Conservation (phyloP, 1,284 basidiomycete species). For the Prillingera fragicola region DNA sequence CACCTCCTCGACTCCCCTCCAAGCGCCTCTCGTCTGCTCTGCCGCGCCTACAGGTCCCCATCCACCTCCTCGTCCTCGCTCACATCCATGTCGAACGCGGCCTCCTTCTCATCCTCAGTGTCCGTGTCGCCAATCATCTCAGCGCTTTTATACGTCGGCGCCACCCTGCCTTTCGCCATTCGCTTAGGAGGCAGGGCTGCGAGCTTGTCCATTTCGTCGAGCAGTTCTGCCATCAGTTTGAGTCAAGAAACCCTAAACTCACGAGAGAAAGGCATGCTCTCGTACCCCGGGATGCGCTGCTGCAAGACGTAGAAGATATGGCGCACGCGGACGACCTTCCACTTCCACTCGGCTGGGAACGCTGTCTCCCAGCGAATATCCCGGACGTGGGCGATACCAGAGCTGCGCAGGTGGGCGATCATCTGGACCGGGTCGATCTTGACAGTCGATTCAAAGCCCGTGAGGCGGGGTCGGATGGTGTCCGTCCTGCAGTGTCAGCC, state of each 20-base stretch:
- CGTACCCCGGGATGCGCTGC: not conserved
- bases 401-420: constrained; percentile 6
- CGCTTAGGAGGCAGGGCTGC: no score
- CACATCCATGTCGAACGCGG: no score
- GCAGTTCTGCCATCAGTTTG: constrained; percentile 3
- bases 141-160: no score
- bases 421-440: constrained; percentile 2
- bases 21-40: no score
- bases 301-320: constrained; percentile 8
- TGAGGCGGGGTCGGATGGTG: constrained; percentile 5
- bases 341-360: constrained; percentile 1
- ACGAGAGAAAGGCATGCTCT: constrained; percentile 6
- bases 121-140: no score
- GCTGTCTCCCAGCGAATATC: constrained; percentile 13
- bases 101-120: constrained; percentile 1
- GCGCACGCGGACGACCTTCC: constrained; percentile 4
- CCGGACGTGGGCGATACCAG: constrained; percentile 5
- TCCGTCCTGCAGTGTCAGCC: constrained; percentile 5
- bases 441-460: not conserved
- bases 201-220: constrained; percentile 4
- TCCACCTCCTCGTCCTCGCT: no score
- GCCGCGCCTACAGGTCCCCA: no score
- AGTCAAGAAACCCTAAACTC: not conserved
- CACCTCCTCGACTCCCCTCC: no score
- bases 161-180: no score